These are phyloP conservation scores for Verbena officinalis DNA, from an alignment of 257 asterid genomes.

Conservation along the genomic window DNA sequence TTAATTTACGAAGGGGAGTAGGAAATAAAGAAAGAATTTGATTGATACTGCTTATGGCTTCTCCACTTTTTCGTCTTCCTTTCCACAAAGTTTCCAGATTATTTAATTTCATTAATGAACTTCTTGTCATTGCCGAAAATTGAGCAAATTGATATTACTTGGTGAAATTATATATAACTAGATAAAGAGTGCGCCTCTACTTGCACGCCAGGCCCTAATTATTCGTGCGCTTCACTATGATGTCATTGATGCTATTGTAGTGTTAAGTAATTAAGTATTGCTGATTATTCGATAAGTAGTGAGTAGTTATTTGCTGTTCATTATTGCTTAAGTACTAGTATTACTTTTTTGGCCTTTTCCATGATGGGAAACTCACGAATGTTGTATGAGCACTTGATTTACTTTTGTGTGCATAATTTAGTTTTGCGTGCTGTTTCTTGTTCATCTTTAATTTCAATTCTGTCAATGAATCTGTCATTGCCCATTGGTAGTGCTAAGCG, in stretches of 20 bases:
- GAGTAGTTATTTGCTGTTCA: not conserved
- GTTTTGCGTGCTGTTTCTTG: not conserved
- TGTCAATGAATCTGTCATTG: not conserved
- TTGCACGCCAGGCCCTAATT: not conserved
- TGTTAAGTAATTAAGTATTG: constrained; percentile 1
- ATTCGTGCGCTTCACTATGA: not conserved
- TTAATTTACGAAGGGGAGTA: not conserved
- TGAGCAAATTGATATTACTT: constrained; percentile 3
- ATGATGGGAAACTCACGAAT: not conserved
- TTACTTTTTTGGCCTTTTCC: not conserved
- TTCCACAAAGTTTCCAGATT: not conserved
- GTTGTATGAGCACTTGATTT: not conserved
- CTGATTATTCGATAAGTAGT: not conserved
- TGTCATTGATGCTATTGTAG: not conserved
- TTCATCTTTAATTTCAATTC: constrained; percentile 1
- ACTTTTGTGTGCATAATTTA: too few relatives aligned
- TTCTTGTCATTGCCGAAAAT: constrained; percentile 4
- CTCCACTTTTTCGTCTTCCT: not conserved
- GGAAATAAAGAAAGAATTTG: not conserved
- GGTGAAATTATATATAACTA: not conserved
- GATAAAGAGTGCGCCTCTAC: not conserved
- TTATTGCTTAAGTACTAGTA: not conserved
- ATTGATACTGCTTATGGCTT: not conserved
- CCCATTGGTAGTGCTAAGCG: not conserved
- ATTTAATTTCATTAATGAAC: not conserved